Evolutionary conservation across 495 filamentous ascomycete species (phyloP).

Genomic region (Trichocladium antarcticum): DNA sequence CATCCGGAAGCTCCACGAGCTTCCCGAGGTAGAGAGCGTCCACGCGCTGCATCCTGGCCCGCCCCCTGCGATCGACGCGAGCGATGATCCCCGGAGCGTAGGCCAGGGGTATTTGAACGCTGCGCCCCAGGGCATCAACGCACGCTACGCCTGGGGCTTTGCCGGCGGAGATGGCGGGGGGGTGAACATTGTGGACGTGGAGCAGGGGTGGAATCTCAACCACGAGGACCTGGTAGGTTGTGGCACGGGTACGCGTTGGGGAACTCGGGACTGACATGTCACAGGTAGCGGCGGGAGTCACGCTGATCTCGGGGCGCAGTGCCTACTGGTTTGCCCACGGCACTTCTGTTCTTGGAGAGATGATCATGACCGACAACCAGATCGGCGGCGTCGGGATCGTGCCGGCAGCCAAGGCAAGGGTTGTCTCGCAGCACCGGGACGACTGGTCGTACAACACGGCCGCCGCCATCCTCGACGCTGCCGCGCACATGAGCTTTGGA

Average conservation of each 20-base stretch:
- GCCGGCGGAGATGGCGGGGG: conserved; percentile 8
- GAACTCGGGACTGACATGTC: too few species aligned
- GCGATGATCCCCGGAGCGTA: neutral
- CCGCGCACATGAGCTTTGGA: neutral
- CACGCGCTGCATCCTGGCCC: too few species aligned
- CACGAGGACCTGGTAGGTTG: conserved; percentile 9
- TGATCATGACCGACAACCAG: conserved; percentile 10
- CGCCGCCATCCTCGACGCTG: conserved; percentile 6
- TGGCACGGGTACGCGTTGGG: too few species aligned
- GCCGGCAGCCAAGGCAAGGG: neutral
- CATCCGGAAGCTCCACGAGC: too few species aligned
- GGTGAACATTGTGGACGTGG: conserved; percentile 6
- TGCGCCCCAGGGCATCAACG: conserved; percentile 5
- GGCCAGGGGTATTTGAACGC: conserved; percentile 5
- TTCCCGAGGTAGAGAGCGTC: too few species aligned
- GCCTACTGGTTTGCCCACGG: too few species aligned
- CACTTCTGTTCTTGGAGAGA: conserved; percentile 9
- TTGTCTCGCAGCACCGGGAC: neutral
- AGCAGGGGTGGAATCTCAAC: conserved; percentile 9
- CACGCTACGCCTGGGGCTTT: conserved; percentile 8
- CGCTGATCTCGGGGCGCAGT: neutral
- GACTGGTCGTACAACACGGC: neutral
- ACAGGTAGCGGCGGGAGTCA: too few species aligned
- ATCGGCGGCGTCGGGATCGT: conserved; percentile 10
- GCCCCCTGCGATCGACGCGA: neutral